Evolutionary conservation across 2,329 filamentous ascomycete species (phyloP).

Genomic region (Didymosphaeria variabile): DNA sequence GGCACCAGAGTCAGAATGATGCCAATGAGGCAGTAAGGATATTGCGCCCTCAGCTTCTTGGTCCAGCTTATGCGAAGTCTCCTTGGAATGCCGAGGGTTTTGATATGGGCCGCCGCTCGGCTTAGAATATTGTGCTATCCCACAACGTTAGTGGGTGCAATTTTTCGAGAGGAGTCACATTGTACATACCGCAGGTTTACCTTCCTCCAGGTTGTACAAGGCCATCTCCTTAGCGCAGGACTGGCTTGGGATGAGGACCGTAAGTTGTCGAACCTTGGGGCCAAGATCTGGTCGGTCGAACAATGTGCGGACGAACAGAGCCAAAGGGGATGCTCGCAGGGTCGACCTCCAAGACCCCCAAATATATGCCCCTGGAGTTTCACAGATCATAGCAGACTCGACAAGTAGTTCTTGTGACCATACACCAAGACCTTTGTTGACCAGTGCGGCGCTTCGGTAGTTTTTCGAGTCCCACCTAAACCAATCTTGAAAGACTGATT

Average conservation of each 20-base stretch:
- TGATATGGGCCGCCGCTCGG: neutral
- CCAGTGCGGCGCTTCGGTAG: neutral
- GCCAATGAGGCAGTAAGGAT: conserved; percentile 1
- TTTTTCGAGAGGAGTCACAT: neutral
- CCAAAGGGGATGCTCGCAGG: neutral
- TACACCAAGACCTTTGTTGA: neutral
- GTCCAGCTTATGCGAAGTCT: neutral
- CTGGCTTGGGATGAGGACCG: neutral
- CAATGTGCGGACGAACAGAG: neutral
- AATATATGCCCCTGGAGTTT: no score
- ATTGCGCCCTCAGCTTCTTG: neutral
- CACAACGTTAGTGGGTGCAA: no score
- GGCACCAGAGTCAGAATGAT: neutral
- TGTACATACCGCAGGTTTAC: neutral
- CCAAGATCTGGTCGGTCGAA: neutral
- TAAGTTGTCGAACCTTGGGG: neutral
- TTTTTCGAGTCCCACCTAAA: neutral
- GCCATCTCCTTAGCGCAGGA: neutral
- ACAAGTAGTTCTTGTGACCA: conserved; percentile 1
- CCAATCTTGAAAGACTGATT: neutral
- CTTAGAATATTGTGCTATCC: neutral
- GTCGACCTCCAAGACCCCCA: neutral
- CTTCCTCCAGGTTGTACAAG: neutral
- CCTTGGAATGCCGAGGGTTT: neutral
- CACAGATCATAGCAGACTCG: neutral